Conservation (phyloP, 2,329 filamentous ascomycete genomes). For the Aureobasidium mangrovei region DNA sequence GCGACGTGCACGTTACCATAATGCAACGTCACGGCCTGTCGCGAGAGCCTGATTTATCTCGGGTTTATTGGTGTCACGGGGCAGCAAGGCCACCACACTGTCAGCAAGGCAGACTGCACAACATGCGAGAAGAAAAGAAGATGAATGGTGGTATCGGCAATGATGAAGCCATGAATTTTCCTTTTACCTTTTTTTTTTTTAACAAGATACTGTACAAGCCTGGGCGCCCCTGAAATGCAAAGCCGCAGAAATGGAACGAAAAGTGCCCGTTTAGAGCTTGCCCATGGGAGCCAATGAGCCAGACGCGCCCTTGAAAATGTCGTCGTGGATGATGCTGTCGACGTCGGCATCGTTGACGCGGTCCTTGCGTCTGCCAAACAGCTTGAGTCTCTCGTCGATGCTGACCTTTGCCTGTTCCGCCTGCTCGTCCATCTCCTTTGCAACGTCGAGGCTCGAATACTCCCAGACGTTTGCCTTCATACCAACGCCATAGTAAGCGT, state of each 20-base stretch:
- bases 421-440: constrained; percentile 28
- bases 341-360: constrained; percentile 18
- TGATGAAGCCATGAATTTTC: neutral
- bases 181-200: constrained; percentile 6
- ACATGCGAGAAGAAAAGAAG: neutral
- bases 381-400: constrained; percentile 23
- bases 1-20: neutral
- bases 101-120: constrained; percentile 1
- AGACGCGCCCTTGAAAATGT: constrained; percentile 25
- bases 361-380: constrained; percentile 22
- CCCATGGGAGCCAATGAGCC: constrained; percentile 24
- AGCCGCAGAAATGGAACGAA: neutral
- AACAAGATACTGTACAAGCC: constrained; percentile 11
- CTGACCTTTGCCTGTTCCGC: constrained; percentile 22
- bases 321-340: constrained; percentile 17
- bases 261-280: neutral
- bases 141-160: neutral
- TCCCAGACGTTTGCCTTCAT: constrained; percentile 99
- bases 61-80: neutral
- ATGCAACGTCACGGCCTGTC: neutral
- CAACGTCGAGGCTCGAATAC: constrained; percentile 49
- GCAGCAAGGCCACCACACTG: neutral
- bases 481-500: constrained; percentile 90
- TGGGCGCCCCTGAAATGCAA: too few species aligned
- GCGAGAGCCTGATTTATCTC: neutral